A percentile compares a stretch with the other conserved stretches of the same genome.
Evolutionary conservation across 2,329 filamentous ascomycete species (phyloP).

Genomic region (Pyrenophora graminea): DNA sequence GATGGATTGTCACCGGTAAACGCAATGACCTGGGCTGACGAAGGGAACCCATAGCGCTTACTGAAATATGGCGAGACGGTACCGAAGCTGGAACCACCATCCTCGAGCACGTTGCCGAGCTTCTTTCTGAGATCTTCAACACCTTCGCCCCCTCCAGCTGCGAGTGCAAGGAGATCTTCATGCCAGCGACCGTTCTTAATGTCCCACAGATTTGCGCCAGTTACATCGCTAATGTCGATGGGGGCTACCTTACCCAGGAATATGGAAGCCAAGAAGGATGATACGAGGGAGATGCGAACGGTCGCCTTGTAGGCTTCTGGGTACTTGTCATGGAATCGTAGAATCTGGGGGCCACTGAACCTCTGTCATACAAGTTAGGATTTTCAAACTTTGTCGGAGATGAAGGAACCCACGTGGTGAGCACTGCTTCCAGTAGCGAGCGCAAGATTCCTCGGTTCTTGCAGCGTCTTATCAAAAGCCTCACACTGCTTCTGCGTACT

Average conservation of each 20-base stretch:
- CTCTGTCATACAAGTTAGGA: slow-evolving; percentile 59
- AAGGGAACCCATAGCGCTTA: slow-evolving; percentile 73
- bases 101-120: slow-evolving; percentile 77
- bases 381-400: background rate
- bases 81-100: slow-evolving; percentile 81
- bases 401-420: slow-evolving; percentile 73
- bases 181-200: slow-evolving; percentile 75
- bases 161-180: slow-evolving; percentile 73
- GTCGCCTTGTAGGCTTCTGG: slow-evolving; percentile 82
- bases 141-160: slow-evolving; percentile 64
- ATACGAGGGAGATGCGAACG: slow-evolving; percentile 86
- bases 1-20: slow-evolving; percentile 97
- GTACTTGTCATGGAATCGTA: slow-evolving; percentile 79
- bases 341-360: slow-evolving; percentile 96
- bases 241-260: slow-evolving; percentile 85
- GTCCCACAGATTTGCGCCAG: slow-evolving; percentile 97
- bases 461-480: slow-evolving; percentile 76
- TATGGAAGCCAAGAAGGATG: slow-evolving; percentile 89
- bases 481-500: slow-evolving; percentile 93
- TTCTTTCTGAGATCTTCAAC: slow-evolving; percentile 71
- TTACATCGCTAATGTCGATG: slow-evolving; percentile 91
- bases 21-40: slow-evolving; percentile 75
- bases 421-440: slow-evolving; percentile 86
- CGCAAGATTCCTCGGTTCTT: slow-evolving; percentile 70
- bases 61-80: slow-evolving; percentile 78